Conservation (phyloP, 2,329 filamentous ascomycete genomes). For the Aschersonia sp. region DNA sequence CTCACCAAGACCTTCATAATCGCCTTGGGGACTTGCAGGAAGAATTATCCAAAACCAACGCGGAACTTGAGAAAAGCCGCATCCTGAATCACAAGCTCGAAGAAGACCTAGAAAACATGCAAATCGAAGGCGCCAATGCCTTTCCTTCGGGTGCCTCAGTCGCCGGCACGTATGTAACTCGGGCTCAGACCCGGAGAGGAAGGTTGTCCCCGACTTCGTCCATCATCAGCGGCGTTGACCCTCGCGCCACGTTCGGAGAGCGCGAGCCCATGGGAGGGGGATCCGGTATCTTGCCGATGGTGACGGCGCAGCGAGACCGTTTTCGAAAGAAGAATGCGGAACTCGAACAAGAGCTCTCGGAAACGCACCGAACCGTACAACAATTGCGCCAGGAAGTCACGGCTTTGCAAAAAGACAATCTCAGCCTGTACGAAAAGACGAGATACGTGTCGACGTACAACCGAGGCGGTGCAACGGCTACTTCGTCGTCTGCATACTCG, state of each 20-base stretch:
- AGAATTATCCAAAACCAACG: conserved; percentile 68
- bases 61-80: conserved; percentile 72
- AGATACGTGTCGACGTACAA: conserved; percentile 92
- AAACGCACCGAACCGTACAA: conserved; percentile 67
- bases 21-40: conserved; percentile 70
- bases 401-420: conserved; percentile 87
- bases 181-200: conserved; percentile 46
- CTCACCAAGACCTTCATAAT: conserved; percentile 78
- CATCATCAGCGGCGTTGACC: conserved; percentile 94
- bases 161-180: conserved; percentile 72
- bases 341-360: conserved; percentile 79
- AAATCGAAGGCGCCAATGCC: conserved; percentile 68
- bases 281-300: conserved; percentile 89
- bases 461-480: conserved; percentile 45
- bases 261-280: conserved; percentile 57
- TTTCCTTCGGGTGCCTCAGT: conserved; percentile 87
- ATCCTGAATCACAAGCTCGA: conserved; percentile 80
- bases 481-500: conserved; percentile 50
- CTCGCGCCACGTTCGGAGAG: conserved; percentile 31
- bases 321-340: conserved; percentile 95
- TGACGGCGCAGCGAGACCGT: conserved; percentile 90
- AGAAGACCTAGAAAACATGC: conserved; percentile 76
- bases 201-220: conserved; percentile 86
- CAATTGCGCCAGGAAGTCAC: conserved; percentile 82
- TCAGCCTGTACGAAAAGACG: conserved; percentile 94